Base-by-base conservation (phyloP, 23 red algal species). In the Chondrus crispus region DNA sequence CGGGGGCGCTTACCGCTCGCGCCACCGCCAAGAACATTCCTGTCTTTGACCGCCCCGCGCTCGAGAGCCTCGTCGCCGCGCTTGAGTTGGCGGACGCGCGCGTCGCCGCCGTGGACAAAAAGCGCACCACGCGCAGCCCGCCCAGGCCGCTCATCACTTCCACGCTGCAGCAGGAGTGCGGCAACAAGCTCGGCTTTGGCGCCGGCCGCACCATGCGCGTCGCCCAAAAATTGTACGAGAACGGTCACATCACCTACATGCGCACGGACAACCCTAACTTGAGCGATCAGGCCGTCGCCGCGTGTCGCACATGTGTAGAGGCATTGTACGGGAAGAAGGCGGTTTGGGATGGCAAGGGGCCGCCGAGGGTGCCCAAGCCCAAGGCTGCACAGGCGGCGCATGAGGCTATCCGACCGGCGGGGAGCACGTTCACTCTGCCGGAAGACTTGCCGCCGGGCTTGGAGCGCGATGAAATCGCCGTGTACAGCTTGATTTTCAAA, bases 231-330 rank as follows among this genome's bases (percentile, higher is more conserved):
- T 60, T 98, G 43, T 98, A 98, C 49, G 97, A 98, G 51, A 84
- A 74, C 39, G 97, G 97, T 60, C 62, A 91, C 38, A 98, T 98
- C 32, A 98, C 97, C 3, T 98, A 98, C 72, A 98, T 98, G 97
- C 92, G 97, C 32, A 98, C 97, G 14, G 97, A 98, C 77, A 95
- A 94, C 30, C 93, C 97, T 29, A 52, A 44, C 40, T 52, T 98
- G 51, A 95, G 91, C 49, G 88, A 93, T 41, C 85, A 96, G 54
- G 97, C 93, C 19, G 81, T 93, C 22, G 47, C 36, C 33, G 94
- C 97, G 4, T 88, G 93, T 19, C 93, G 92, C 2, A 48, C 47
- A 30, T 80, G 72, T 29, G 88, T 95, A 11, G 28, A 83, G 50
- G 3, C 73, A 5, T 51, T 63, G 48, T 96, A 94, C 64, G 97